phyloP scores from a whole-genome alignment of 1,139 yeast genomes.

The Geotrichum fermentans region DNA sequence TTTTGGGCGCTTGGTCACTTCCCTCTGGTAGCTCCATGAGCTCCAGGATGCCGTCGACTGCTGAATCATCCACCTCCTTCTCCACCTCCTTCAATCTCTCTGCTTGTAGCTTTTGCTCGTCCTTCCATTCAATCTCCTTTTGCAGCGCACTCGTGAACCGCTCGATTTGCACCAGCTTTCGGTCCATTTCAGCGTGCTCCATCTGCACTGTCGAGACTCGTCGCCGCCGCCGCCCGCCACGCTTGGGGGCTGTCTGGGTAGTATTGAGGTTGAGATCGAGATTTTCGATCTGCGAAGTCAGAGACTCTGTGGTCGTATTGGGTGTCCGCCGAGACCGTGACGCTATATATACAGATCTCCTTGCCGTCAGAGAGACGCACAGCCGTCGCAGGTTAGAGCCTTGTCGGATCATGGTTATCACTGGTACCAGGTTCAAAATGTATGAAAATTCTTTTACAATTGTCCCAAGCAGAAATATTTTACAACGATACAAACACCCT shows the following conservation, averaged over 20 bases:
- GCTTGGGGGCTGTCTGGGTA: neutral
- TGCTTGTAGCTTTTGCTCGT: conserved; percentile 21
- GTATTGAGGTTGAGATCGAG: neutral
- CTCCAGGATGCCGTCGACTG: conserved; percentile 24
- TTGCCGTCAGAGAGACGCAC: neutral
- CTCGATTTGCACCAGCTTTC: conserved; percentile 27
- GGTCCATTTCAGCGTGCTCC: conserved; percentile 22
- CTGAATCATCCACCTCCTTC: conserved; percentile 20
- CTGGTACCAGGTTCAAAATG: too few species aligned
- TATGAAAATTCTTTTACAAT: too few species aligned
- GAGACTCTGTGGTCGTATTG: conserved; percentile 2
- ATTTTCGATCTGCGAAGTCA: conserved; percentile 1
- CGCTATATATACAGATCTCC: neutral
- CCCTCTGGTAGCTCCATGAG: conserved; percentile 22
- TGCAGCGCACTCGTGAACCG: conserved; percentile 27
- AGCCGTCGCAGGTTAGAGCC: neutral
- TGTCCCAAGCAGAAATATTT: too few species aligned
- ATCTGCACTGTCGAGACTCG: neutral
- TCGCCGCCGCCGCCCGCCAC: conserved; percentile 6
- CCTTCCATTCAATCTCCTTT: conserved; percentile 24
- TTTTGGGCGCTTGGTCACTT: conserved; percentile 3
- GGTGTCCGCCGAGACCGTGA: neutral
- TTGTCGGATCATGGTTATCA: conserved; percentile 7
- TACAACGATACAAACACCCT: too few species aligned
- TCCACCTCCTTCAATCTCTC: conserved; percentile 14